These are phyloP conservation scores for Candida maltosa DNA, from an alignment of 805 yeast genomes.

Conservation along the genomic window DNA sequence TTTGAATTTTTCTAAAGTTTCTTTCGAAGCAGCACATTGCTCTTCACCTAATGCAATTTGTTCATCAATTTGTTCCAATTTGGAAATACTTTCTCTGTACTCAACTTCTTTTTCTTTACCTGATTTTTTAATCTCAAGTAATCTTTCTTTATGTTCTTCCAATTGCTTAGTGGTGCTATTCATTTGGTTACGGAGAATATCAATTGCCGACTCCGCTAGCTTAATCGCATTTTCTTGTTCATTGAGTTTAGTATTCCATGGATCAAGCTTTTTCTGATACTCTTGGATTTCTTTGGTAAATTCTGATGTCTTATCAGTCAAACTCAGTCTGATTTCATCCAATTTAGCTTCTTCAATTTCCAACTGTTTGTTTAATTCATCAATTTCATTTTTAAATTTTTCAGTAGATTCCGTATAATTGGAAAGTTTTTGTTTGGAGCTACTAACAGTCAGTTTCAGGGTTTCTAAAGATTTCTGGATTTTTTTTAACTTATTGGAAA, in stretches of 20 bases:
- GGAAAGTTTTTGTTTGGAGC: constrained; percentile 45
- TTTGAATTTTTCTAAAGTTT: constrained; percentile 52
- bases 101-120: constrained; percentile 50
- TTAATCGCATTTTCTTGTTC: constrained; percentile 61
- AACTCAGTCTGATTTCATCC: constrained; percentile 58
- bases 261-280: constrained; percentile 68
- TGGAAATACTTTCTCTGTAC: constrained; percentile 43
- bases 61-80: constrained; percentile 44
- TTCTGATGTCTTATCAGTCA: constrained; percentile 71
- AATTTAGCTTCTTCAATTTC: constrained; percentile 53
- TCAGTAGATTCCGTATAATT: constrained; percentile 43
- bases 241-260: constrained; percentile 72
- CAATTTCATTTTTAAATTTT: constrained; percentile 43
- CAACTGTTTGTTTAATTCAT: constrained; percentile 42
- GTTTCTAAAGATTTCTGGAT: constrained; percentile 50
- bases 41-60: constrained; percentile 59
- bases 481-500: constrained; percentile 55
- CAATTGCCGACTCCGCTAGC: constrained; percentile 63
- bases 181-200: constrained; percentile 49
- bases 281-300: constrained; percentile 62
- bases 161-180: constrained; percentile 43
- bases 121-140: constrained; percentile 43
- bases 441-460: constrained; percentile 42
- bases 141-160: constrained; percentile 38
- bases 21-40: constrained; percentile 50